These are phyloP conservation scores for Phytophthora hybrid DNA, from an alignment of 352 stramenopile species.

Conservation along the genomic window DNA sequence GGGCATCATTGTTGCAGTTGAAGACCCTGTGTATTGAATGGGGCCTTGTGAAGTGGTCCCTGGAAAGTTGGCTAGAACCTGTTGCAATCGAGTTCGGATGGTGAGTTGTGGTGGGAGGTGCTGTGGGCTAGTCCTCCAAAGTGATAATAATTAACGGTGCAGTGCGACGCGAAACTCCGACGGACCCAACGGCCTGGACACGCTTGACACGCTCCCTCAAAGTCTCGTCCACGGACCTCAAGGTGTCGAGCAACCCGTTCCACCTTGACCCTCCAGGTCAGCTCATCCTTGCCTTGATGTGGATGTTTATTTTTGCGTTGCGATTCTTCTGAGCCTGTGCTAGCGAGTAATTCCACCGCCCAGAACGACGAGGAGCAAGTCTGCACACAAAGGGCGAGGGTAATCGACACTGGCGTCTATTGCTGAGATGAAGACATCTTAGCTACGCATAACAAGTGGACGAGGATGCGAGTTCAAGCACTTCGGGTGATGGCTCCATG, in stretches of 20 bases:
- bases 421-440: background rate
- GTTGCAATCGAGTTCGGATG: background rate
- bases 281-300: conserved; percentile 3
- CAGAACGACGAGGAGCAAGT: conserved; percentile 19
- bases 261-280: conserved; percentile 11
- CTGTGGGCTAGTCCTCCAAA: conserved; percentile 22
- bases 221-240: conserved; percentile 19
- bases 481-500: background rate
- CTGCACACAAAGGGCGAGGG: conserved; percentile 7
- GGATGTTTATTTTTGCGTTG: conserved; percentile 31
- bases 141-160: conserved; percentile 33
- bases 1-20: conserved; percentile 29
- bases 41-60: conserved; percentile 9
- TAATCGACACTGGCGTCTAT: background rate
- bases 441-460: background rate
- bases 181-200: background rate
- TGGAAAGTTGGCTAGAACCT: conserved; percentile 5
- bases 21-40: background rate
- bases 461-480: conserved; percentile 1
- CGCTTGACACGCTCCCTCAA: conserved; percentile 22
- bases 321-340: conserved; percentile 27
- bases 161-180: conserved; percentile 1
- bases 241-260: conserved; percentile 21
- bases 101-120: background rate
- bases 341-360: conserved; percentile 18